Evolutionary conservation across 805 yeast species (phyloP), one percentile per base, ranked within the genome.

Genomic region (Candida sphagnicola): DNA sequence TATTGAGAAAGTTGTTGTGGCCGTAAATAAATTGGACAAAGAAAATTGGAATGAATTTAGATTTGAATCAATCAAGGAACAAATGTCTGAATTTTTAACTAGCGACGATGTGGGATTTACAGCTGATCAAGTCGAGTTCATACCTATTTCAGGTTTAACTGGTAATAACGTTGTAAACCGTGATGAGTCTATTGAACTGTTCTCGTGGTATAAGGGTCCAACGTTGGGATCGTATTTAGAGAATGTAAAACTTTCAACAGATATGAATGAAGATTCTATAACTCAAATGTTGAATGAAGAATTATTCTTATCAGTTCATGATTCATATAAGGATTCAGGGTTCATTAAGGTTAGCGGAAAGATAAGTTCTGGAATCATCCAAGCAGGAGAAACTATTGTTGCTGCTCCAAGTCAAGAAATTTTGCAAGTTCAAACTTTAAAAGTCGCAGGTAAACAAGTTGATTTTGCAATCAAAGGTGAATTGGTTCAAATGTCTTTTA

Each of bases 11-110:
- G 56, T 84, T 21, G 65, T 84, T 21, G 73, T 85, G 13, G 84
- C 77, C 0, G 70, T 85, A 14, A 85, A 86, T 59, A 85, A 85
- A 54, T 63, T 85, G 67, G 95, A 85, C 52, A 66, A 74, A 37
- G 73, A 73, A 31, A 54, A 66, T 19, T 85, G 88, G 85, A 62
- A 70, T 25, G 55, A 76, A 49, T 60, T 54, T 2, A 62, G 85
- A 34, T 85, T 65, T 48, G 65, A 68, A 0, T 72, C 71, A 30
- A 80, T 85, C 39, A 53, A 59, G 41, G 56, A 55, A 5, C 75
- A 76, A 46, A 54, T 85, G 40, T 48, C 55, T 3, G 75, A 70
- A 31, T 82, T 73, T 52, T 62, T 85, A 46, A 54, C 65, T 3
- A 56, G 67, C n/a, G 51, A 49, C 1, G 74, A 72, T 10, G 75